Conservation (phyloP, 345 rosid species). For the Camelina neglecta region DNA sequence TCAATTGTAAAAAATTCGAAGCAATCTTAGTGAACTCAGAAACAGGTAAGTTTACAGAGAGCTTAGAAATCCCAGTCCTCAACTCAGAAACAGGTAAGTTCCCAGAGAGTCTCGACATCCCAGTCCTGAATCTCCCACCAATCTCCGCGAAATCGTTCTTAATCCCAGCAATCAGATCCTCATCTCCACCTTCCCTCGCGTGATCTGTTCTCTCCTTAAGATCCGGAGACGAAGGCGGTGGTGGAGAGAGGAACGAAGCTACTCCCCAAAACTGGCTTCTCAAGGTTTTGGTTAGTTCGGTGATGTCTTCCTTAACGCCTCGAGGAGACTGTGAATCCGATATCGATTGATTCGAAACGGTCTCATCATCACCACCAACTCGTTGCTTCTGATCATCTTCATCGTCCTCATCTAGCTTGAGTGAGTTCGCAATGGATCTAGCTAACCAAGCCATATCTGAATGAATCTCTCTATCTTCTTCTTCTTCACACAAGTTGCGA, state of each 20-base stretch:
- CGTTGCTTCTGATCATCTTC: slow-evolving; percentile 45
- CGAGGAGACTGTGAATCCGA: slow-evolving; percentile 56
- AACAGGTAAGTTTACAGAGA: slow-evolving; percentile 65
- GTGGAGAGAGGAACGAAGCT: slow-evolving; percentile 76
- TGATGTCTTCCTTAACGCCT: slow-evolving; percentile 87
- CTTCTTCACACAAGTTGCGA: slow-evolving; percentile 15
- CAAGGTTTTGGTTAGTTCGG: slow-evolving; percentile 72
- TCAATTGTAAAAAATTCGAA: slow-evolving; percentile 50
- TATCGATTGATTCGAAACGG: not conserved
- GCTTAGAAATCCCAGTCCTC: slow-evolving; percentile 61
- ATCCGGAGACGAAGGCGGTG: slow-evolving; percentile 43
- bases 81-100: slow-evolving; percentile 58
- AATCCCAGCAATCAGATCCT: slow-evolving; percentile 44
- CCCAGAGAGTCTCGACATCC: slow-evolving; percentile 76
- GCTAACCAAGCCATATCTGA: slow-evolving; percentile 82
- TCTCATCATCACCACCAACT: no score
- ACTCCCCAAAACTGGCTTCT: slow-evolving; percentile 90
- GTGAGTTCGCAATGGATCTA: slow-evolving; percentile 79
- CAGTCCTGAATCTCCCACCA: slow-evolving; percentile 54
- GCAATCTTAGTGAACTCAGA: slow-evolving; percentile 58
- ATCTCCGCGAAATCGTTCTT: slow-evolving; percentile 49
- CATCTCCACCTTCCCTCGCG: slow-evolving; percentile 40
- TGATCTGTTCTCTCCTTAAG: slow-evolving; percentile 33
- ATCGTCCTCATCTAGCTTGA: slow-evolving; percentile 69
- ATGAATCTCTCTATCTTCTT: slow-evolving; percentile 2